phyloP scores from a whole-genome alignment of 768 basidiomycete species.

The Pleurotus eryngii region DNA sequence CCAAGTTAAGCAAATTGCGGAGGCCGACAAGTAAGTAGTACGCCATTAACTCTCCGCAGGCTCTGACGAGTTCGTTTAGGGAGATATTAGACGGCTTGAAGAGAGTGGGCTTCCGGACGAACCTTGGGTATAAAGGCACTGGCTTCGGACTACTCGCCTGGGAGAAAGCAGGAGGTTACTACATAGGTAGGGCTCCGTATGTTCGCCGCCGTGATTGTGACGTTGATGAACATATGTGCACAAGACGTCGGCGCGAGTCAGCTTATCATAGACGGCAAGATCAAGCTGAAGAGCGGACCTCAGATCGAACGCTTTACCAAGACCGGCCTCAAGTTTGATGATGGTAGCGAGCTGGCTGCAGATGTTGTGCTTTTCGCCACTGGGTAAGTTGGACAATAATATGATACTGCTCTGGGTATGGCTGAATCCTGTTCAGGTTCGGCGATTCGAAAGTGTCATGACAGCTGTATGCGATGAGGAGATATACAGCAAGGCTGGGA shows the following conservation, averaged over 20 bases:
- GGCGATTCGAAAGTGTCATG: conserved; percentile 39
- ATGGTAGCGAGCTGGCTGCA: conserved; percentile 43
- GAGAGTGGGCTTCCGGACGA: conserved; percentile 43
- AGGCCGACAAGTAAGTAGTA: conserved; percentile 31
- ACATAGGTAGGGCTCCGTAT: conserved; percentile 38
- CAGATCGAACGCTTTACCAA: conserved; percentile 42
- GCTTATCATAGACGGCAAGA: conserved; percentile 62
- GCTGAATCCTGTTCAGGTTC: conserved; percentile 29
- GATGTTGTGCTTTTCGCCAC: conserved; percentile 62
- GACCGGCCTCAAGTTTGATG: conserved; percentile 43
- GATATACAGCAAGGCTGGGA: conserved; percentile 40
- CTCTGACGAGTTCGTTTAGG: conserved; percentile 12
- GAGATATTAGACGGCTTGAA: conserved; percentile 36
- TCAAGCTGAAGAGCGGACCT: conserved; percentile 66
- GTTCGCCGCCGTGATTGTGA: not conserved
- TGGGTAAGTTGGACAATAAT: conserved; percentile 34
- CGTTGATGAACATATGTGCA: too few relatives aligned
- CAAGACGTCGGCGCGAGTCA: conserved; percentile 58
- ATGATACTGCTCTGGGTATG: not conserved
- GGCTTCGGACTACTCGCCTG: conserved; percentile 30
- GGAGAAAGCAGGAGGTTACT: conserved; percentile 37
- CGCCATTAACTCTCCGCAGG: not conserved
- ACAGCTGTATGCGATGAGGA: conserved; percentile 45
- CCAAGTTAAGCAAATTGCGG: conserved; percentile 20
- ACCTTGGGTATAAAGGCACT: conserved; percentile 35